Percentiles rank a stretch among this genome's conserved stretches.
Conservation (phyloP, 805 yeast species). For the Yamadazyma akitaensis region DNA sequence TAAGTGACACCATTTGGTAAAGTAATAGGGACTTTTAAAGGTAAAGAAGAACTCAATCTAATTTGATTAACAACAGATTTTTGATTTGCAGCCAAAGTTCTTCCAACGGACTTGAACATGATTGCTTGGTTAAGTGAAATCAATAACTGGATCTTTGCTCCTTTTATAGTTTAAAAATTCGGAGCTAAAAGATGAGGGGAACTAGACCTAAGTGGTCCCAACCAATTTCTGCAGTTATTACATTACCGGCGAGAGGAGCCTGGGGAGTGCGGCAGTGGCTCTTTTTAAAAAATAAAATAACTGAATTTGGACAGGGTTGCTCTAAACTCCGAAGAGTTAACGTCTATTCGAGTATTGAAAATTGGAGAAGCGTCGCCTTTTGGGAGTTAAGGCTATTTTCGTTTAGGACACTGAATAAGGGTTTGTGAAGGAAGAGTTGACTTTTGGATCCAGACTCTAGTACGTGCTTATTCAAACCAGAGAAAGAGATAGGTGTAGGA, state of each 20-base stretch:
- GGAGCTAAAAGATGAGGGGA: slow-evolving; percentile 39
- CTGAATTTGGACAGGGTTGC: not conserved
- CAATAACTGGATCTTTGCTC: not conserved
- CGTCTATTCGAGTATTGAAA: not conserved
- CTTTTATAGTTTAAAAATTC: slow-evolving; percentile 4
- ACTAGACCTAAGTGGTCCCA: slow-evolving; percentile 26
- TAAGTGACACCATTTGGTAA: slow-evolving; percentile 72
- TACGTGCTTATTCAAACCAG: too few relatives aligned
- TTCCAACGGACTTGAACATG: slow-evolving; percentile 8
- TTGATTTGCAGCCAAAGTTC: not conserved
- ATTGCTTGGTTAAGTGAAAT: not conserved
- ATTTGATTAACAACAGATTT: slow-evolving; percentile 9
- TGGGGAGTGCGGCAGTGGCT: not conserved
- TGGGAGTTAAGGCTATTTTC: not conserved
- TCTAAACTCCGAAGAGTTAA: not conserved
- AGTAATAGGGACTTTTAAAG: slow-evolving; percentile 44
- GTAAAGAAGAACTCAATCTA: slow-evolving; percentile 29
- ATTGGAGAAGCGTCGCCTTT: not conserved
- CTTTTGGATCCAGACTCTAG: too few relatives aligned
- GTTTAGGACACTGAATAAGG: not conserved
- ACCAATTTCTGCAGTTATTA: not conserved
- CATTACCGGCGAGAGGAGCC: not conserved
- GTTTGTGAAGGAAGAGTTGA: not conserved
- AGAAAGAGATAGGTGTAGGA: too few relatives aligned
- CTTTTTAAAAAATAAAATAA: not conserved